Conservation (phyloP, 2,329 filamentous ascomycete genomes). For the Calonectria hawksworthii region DNA sequence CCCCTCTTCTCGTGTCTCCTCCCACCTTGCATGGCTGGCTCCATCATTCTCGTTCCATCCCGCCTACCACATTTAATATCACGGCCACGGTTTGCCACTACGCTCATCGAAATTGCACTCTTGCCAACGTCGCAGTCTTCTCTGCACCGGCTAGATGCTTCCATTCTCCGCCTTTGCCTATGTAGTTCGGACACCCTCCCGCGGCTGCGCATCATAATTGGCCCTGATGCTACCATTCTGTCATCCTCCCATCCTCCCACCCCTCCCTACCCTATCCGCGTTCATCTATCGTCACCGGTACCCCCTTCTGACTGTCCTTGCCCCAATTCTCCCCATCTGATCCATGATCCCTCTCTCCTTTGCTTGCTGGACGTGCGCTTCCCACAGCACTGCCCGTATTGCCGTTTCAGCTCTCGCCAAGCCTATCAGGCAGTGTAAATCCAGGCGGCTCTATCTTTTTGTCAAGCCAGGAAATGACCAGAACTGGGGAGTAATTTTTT, state of each 20-base stretch:
- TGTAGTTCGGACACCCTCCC: conserved; percentile 10
- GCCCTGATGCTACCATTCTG: conserved; percentile 19
- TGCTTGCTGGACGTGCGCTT: conserved; percentile 17
- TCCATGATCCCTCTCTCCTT: conserved; percentile 13
- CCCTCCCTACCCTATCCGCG: conserved; percentile 5
- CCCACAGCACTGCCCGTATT: conserved; percentile 10
- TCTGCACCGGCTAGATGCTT: background rate
- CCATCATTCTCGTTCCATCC: conserved; percentile 7
- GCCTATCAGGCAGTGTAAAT: conserved; percentile 11
- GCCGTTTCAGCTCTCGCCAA: conserved; percentile 14
- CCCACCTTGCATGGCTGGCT: conserved; percentile 4
- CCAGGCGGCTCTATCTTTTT: conserved; percentile 15
- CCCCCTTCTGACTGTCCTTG: conserved; percentile 8
- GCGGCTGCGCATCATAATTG: conserved; percentile 15
- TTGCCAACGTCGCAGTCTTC: conserved; percentile 4
- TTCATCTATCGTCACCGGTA: conserved; percentile 20
- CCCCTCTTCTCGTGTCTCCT: background rate
- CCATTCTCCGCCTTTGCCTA: conserved; percentile 10
- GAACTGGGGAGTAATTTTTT: background rate
- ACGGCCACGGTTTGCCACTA: conserved; percentile 4
- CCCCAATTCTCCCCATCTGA: conserved; percentile 7
- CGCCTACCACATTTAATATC: conserved; percentile 14
- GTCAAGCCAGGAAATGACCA: background rate
- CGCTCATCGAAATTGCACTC: background rate
- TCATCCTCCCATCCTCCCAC: conserved; percentile 7